Base-by-base conservation (phyloP, 164 flowering plant species). In the Kingdonia uniflora region DNA sequence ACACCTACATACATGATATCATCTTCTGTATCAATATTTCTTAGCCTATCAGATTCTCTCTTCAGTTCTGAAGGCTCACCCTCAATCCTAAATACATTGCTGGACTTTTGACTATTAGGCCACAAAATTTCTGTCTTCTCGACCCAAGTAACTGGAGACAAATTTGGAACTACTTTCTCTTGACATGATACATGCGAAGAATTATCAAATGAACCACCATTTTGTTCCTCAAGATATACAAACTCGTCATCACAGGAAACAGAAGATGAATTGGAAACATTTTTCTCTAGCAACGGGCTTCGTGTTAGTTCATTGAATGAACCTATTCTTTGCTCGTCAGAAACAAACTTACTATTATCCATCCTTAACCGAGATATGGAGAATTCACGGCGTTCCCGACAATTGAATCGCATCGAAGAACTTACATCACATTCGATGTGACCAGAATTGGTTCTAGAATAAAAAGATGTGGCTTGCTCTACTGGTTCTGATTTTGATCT, bases 61-160 rank as follows among this genome's bases (percentile, higher is more conserved):
- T 51, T 49, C 50, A 44, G 44, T 16, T 51, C 33, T 37, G 60
- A 21, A 59, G 44, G 56, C 42, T 42, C 24, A 46, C 29, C 25
- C 25, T 42, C 49, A 23, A 25, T 37, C 40, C 14, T 41, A 25
- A 19, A 5, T 25, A 41, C 20, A 16, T 51, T 42, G 25, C 19
- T 19, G 21, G 25, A 44, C 51, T 42, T 48, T 13, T 42, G 56
- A 51, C 35, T 16, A 19, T 16, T 44, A 51, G 63, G 63, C 38
- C 22, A 25, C 25, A 40, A 14, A 25, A 59, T 51, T 49, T 59
- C 63, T 51, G 16, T 52, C 37, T 59, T 59, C 42, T 59, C 63
- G 42, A 42, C 95, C 88, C 90, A 85, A 17, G 80, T 76, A 51
- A 76, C 80, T 67, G 55, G 58, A 52, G 87, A 68, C 35, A 78